phyloP scores from a whole-genome alignment of 2,329 filamentous ascomycete species.

The Botrytis cinerea region DNA sequence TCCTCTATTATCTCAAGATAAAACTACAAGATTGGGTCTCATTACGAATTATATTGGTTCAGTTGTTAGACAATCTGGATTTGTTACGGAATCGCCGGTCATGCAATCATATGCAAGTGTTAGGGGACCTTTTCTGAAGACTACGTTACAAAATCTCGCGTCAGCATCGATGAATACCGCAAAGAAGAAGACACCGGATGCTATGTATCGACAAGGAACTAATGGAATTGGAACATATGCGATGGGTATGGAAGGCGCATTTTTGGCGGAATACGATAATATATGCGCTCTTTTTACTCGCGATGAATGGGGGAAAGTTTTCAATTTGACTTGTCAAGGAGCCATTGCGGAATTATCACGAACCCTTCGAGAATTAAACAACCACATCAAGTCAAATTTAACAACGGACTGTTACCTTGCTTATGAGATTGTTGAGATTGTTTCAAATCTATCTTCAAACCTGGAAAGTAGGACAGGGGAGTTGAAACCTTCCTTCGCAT shows the following conservation, averaged over 20 bases:
- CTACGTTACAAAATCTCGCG: constrained; percentile 81
- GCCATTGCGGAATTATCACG: constrained; percentile 80
- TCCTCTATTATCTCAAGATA: constrained; percentile 75
- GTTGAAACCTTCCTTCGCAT: constrained; percentile 78
- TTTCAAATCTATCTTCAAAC: constrained; percentile 75
- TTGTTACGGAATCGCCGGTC: constrained; percentile 65
- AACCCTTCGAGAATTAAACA: constrained; percentile 85
- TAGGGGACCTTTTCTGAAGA: constrained; percentile 81
- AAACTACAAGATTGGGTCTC: constrained; percentile 72
- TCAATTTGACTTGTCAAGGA: constrained; percentile 75
- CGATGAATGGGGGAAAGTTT: constrained; percentile 79
- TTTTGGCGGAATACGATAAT: constrained; percentile 86
- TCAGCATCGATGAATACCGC: constrained; percentile 81
- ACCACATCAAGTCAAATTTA: constrained; percentile 82
- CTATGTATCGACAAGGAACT: constrained; percentile 82
- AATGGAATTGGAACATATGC: constrained; percentile 92
- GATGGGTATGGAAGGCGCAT: constrained; percentile 82
- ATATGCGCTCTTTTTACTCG: constrained; percentile 83
- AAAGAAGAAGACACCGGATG: constrained; percentile 76
- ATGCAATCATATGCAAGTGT: constrained; percentile 83
- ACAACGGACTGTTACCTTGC: constrained; percentile 91
- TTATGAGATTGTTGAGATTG: constrained; percentile 91
- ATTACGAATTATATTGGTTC: constrained; percentile 75
- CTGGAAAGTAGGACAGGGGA: constrained; percentile 83
- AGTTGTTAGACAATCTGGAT: constrained; percentile 52